Evolutionary conservation across 139 green algal genomes (phyloP).

Genomic region (Chlorella vulgaris): DNA sequence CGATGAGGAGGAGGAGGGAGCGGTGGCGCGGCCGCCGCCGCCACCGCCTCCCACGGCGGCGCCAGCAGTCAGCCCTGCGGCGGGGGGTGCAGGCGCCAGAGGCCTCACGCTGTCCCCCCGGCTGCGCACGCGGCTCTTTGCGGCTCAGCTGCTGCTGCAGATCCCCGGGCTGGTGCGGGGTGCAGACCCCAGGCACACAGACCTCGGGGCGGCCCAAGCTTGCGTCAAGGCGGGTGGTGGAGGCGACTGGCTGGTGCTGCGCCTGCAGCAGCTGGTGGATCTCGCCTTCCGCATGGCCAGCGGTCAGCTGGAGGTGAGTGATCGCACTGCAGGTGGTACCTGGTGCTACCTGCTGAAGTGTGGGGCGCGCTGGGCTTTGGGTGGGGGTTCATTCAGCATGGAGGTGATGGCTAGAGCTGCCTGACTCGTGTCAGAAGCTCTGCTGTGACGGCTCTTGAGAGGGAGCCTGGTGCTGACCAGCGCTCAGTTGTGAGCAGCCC

Average conservation of each 20-base stretch:
- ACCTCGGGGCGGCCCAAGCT: constrained; percentile 49
- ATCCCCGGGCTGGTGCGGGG: constrained; percentile 56
- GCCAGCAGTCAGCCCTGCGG: background rate
- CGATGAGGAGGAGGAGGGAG: constrained; percentile 49
- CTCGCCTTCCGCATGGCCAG: constrained; percentile 79
- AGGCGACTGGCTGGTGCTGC: constrained; percentile 72
- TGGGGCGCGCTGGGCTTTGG: background rate
- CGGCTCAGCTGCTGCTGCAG: constrained; percentile 65
- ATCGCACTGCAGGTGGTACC: background rate
- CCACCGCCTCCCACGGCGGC: background rate
- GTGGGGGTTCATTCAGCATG: no score
- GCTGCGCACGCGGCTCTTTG: constrained; percentile 85
- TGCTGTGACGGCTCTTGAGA: no score
- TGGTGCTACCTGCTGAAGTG: background rate
- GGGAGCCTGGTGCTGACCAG: no score
- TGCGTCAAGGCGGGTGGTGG: background rate
- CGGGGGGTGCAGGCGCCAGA: background rate
- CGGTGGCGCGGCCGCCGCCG: constrained; percentile 9
- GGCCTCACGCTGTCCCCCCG: constrained; percentile 49
- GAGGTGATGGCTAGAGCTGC: no score
- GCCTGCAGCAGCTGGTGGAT: constrained; percentile 76
- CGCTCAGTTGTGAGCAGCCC: no score
- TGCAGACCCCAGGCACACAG: constrained; percentile 62
- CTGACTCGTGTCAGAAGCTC: no score
- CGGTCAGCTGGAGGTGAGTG: constrained; percentile 52